Evolutionary conservation across 2,329 filamentous ascomycete species (phyloP).

Genomic region (Juglanconis juglandina): DNA sequence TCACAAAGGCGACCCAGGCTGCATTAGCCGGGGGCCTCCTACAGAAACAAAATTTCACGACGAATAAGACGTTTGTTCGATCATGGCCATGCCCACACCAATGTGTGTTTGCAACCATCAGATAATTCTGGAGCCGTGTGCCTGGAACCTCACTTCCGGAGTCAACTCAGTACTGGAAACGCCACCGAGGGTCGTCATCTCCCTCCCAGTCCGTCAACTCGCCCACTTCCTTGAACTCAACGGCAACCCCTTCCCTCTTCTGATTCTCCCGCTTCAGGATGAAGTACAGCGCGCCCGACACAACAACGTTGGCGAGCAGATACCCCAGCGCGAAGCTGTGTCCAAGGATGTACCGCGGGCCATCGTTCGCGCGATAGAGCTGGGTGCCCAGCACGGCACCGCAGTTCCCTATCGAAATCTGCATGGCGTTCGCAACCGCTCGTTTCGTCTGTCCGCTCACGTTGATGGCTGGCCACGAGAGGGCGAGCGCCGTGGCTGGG

Average conservation of each 20-base stretch:
- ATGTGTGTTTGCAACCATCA: too few relatives aligned
- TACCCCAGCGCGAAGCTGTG: conserved; percentile 66
- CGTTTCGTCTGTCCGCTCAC: conserved; percentile 69
- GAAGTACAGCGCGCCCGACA: conserved; percentile 50
- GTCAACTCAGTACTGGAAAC: conserved; percentile 53
- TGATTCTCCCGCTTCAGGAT: conserved; percentile 57
- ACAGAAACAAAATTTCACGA: too few relatives aligned
- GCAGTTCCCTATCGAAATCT: conserved; percentile 68
- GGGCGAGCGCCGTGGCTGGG: conserved; percentile 58
- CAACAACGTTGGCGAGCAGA: conserved; percentile 53
- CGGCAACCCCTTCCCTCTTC: conserved; percentile 40
- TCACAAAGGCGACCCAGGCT: too few relatives aligned
- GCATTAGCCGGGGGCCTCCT: too few relatives aligned
- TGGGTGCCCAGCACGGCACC: conserved; percentile 69
- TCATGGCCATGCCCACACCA: too few relatives aligned
- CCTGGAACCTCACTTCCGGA: background rate
- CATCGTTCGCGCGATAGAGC: conserved; percentile 59
- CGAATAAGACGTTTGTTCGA: too few relatives aligned
- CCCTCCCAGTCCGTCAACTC: conserved; percentile 54
- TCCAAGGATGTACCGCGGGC: conserved; percentile 62
- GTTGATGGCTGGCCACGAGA: conserved; percentile 71
- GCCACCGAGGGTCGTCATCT: conserved; percentile 62
- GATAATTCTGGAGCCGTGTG: background rate
- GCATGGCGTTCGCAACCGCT: conserved; percentile 65
- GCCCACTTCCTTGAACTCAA: conserved; percentile 46